Percentiles rank a stretch among this genome's conserved stretches.
Conservation (phyloP, 441 rosid genomes). For the Adansonia gregorii region DNA sequence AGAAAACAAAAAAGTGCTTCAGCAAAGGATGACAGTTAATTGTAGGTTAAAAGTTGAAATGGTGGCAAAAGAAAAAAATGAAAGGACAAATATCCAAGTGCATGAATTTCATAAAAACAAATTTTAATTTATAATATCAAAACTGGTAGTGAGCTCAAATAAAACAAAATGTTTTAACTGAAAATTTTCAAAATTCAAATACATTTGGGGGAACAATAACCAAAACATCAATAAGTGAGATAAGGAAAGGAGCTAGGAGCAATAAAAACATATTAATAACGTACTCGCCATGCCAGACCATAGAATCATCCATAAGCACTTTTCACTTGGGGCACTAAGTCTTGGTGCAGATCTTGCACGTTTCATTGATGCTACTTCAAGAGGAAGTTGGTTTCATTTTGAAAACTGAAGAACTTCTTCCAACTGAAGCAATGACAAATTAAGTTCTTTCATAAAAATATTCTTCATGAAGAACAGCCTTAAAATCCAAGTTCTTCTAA, state of each 20-base stretch:
- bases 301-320: conserved; percentile 88
- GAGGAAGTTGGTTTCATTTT: conserved; percentile 75
- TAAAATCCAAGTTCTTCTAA: neutral
- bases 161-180: neutral
- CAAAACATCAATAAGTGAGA: neutral
- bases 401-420: conserved; percentile 79
- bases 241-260: neutral
- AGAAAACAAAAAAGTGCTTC: neutral
- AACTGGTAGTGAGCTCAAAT: neutral
- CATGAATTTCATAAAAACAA: neutral
- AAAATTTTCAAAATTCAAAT: conserved; percentile 6
- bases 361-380: conserved; percentile 64
- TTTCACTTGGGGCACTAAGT: conserved; percentile 78
- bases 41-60: neutral
- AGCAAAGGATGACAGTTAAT: neutral
- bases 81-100: neutral
- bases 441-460: neutral
- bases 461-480: neutral
- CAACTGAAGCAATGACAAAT: conserved; percentile 55
- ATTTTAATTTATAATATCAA: neutral
- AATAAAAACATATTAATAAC: conserved; percentile 37
- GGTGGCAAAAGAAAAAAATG: neutral
- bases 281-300: conserved; percentile 99
- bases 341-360: conserved; percentile 64
- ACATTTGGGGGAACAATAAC: neutral